A percentile compares a stretch with the other conserved stretches of the same genome.
Evolutionary conservation across 306 rosid genomes (phyloP).

Genomic region (Dryas drummondii): DNA sequence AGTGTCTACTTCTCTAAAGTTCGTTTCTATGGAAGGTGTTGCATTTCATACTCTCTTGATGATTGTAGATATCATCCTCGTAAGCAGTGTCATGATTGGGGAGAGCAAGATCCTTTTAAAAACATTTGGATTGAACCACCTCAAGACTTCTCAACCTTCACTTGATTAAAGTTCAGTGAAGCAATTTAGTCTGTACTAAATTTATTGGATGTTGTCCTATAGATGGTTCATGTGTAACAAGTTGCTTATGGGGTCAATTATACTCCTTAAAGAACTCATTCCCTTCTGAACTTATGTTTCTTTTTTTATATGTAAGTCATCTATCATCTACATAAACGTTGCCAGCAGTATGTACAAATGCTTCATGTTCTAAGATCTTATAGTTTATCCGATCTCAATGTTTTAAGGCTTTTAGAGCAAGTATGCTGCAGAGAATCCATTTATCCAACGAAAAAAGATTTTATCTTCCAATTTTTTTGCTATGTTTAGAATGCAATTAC

Average conservation of each 20-base stretch:
- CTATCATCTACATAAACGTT: background rate
- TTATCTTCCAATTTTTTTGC: too few species aligned
- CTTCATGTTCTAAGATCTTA: background rate
- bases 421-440: background rate
- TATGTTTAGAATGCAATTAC: background rate
- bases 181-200: slow-evolving; percentile 20
- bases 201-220: background rate
- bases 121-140: slow-evolving; percentile 87
- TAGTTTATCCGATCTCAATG: background rate
- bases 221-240: background rate
- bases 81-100: slow-evolving; percentile 86
- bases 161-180: slow-evolving; percentile 38
- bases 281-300: background rate
- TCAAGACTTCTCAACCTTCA: slow-evolving; percentile 52
- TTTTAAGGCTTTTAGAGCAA: background rate
- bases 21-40: slow-evolving; percentile 76
- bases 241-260: background rate
- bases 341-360: background rate
- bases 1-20: slow-evolving; percentile 75
- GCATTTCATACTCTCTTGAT: slow-evolving; percentile 74
- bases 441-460: background rate
- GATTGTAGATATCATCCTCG: slow-evolving; percentile 73
- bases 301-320: too few species aligned
- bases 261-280: background rate
- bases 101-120: slow-evolving; percentile 79